Evolutionary conservation across 768 basidiomycete genomes (phyloP).

Genomic region (Russula virescens): DNA sequence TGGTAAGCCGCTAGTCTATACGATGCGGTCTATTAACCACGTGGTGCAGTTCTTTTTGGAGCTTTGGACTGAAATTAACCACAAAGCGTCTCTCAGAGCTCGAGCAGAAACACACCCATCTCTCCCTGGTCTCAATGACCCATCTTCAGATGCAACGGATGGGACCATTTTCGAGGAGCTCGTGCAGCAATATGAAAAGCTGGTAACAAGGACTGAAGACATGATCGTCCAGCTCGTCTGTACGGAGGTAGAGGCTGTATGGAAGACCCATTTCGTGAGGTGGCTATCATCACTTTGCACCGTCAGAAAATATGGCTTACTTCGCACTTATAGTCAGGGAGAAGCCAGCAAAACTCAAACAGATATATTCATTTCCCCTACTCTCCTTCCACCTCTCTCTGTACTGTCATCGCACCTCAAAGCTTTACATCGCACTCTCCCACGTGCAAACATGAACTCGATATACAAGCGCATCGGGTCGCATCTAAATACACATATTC

Average conservation of each 20-base stretch:
- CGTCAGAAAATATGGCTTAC: slow-evolving; percentile 13
- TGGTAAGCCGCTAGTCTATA: slow-evolving; percentile 46
- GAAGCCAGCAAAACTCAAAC: slow-evolving; percentile 29
- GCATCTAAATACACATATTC: slow-evolving; percentile 67
- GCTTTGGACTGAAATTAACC: slow-evolving; percentile 76
- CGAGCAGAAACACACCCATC: slow-evolving; percentile 44
- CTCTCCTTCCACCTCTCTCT: slow-evolving; percentile 69
- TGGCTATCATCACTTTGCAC: background rate
- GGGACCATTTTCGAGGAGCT: slow-evolving; percentile 79
- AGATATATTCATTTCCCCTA: slow-evolving; percentile 54
- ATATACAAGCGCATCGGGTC: slow-evolving; percentile 73
- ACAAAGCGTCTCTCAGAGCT: slow-evolving; percentile 50
- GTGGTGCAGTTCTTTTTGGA: slow-evolving; percentile 80
- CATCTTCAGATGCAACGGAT: slow-evolving; percentile 37
- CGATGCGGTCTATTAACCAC: background rate
- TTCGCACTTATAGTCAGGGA: slow-evolving; percentile 31
- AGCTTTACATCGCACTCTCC: slow-evolving; percentile 59
- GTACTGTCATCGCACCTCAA: slow-evolving; percentile 75
- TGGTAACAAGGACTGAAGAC: slow-evolving; percentile 72
- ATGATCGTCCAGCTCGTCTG: slow-evolving; percentile 82
- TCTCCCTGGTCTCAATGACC: slow-evolving; percentile 42
- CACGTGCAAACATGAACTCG: slow-evolving; percentile 47
- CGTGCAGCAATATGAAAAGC: slow-evolving; percentile 52
- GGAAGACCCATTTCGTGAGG: slow-evolving; percentile 67
- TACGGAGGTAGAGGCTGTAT: slow-evolving; percentile 69